These are phyloP conservation scores for Cyclotella sp. DNA, from an alignment of 108 stramenopile species.

Conservation along the genomic window DNA sequence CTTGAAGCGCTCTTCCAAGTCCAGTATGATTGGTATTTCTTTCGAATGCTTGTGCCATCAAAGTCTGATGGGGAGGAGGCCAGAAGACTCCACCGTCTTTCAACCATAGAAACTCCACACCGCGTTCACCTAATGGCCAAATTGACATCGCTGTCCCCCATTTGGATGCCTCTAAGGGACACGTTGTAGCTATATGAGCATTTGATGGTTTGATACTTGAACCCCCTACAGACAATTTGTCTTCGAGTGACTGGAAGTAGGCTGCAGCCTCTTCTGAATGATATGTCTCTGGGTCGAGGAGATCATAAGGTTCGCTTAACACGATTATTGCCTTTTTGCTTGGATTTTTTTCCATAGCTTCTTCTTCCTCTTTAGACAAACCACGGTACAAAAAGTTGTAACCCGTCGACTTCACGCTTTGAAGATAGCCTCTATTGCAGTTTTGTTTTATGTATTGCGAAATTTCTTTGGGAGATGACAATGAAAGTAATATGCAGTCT, in stretches of 20 bases:
- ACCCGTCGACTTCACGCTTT: slow-evolving; percentile 23
- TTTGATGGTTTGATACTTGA: slow-evolving; percentile 48
- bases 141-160: slow-evolving; percentile 55
- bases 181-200: slow-evolving; percentile 52
- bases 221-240: slow-evolving; percentile 33
- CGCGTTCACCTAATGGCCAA: slow-evolving; percentile 56
- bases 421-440: slow-evolving; percentile 34
- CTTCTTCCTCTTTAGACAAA: slow-evolving; percentile 9
- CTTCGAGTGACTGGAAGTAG: slow-evolving; percentile 50
- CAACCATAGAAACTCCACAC: slow-evolving; percentile 53
- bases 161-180: slow-evolving; percentile 39
- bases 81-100: slow-evolving; percentile 49
- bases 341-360: slow-evolving; percentile 9
- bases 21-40: slow-evolving; percentile 4
- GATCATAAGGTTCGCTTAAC: slow-evolving; percentile 46
- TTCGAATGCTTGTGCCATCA: neutral
- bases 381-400: slow-evolving; percentile 57
- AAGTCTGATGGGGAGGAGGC: slow-evolving; percentile 8
- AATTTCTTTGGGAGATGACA: slow-evolving; percentile 15
- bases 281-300: slow-evolving; percentile 50
- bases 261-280: slow-evolving; percentile 43
- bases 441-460: slow-evolving; percentile 32
- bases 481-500: neutral
- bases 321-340: slow-evolving; percentile 20
- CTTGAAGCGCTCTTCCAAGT: slow-evolving; percentile 44